Evolutionary conservation across 1,284 basidiomycete genomes (phyloP).

Genomic region (Irpex sp.): DNA sequence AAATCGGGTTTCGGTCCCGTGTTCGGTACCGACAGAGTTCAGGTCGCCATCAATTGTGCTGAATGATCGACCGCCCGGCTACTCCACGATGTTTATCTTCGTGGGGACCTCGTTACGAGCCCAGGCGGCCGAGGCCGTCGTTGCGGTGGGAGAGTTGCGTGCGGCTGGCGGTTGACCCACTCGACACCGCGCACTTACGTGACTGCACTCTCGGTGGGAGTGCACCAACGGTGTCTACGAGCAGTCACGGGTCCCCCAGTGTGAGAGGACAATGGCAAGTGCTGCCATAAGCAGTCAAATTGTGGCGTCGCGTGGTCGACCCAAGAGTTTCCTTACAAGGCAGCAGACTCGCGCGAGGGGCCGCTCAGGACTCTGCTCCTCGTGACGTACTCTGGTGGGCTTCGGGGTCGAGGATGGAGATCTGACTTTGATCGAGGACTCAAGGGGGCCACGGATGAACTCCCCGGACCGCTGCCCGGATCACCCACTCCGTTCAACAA

Average conservation of each 20-base stretch:
- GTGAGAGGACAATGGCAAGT: conserved; percentile 2
- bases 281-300: conserved; percentile 5
- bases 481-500: neutral
- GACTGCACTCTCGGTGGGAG: neutral
- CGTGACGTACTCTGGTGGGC: conserved; percentile 21
- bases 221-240: neutral
- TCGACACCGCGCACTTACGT: neutral
- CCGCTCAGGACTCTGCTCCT: conserved; percentile 17
- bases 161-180: neutral
- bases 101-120: neutral
- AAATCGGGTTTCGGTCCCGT: neutral
- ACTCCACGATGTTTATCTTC: neutral
- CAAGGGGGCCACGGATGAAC: neutral
- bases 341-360: conserved; percentile 15
- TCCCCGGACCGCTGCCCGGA: neutral
- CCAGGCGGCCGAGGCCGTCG: neutral
- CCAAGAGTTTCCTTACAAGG: conserved; percentile 2
- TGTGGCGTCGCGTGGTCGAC: conserved; percentile 3
- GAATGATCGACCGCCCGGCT: conserved; percentile 1
- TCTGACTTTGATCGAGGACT: conserved; percentile 13
- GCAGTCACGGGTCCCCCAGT: neutral
- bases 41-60: neutral
- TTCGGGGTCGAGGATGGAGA: conserved; percentile 13
- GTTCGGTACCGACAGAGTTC: conserved; percentile 2
- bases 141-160: neutral